Evolutionary conservation across 768 basidiomycete species (phyloP).

Genomic region (Boletus speciosus): DNA sequence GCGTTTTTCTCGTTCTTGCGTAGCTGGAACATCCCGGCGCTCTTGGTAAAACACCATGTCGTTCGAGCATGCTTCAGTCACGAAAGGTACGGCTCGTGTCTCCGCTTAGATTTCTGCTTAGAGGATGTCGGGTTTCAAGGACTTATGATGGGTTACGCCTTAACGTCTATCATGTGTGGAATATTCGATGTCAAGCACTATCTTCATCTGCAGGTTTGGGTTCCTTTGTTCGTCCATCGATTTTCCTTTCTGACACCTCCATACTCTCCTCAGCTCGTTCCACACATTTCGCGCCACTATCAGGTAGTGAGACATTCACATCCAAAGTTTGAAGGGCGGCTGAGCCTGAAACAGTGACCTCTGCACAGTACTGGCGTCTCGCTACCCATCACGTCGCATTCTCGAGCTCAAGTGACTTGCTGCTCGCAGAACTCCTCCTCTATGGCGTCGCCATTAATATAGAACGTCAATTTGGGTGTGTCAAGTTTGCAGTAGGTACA

Average conservation of each 20-base stretch:
- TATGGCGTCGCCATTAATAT: conserved; percentile 68
- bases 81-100: conserved; percentile 58
- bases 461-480: conserved; percentile 82
- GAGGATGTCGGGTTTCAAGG: conserved; percentile 40
- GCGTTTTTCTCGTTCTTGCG: neutral
- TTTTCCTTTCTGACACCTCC: conserved; percentile 3
- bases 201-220: conserved; percentile 72
- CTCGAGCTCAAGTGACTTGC: conserved; percentile 81
- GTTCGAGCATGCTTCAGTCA: conserved; percentile 79
- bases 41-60: conserved; percentile 48
- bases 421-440: conserved; percentile 69
- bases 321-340: conserved; percentile 12
- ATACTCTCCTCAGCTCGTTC: conserved; percentile 57
- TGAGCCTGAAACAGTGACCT: conserved; percentile 33
- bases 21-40: neutral
- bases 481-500: conserved; percentile 77
- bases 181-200: conserved; percentile 88
- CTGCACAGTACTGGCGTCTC: conserved; percentile 80
- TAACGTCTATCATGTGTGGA: conserved; percentile 71
- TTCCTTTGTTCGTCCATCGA: neutral
- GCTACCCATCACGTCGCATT: conserved; percentile 70
- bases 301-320: conserved; percentile 51
- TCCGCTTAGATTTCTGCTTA: neutral
- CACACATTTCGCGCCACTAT: conserved; percentile 85
- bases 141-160: conserved; percentile 67